Evolutionary conservation across 2,329 filamentous ascomycete genomes (phyloP).

Genomic region (Venturia carpophila): DNA sequence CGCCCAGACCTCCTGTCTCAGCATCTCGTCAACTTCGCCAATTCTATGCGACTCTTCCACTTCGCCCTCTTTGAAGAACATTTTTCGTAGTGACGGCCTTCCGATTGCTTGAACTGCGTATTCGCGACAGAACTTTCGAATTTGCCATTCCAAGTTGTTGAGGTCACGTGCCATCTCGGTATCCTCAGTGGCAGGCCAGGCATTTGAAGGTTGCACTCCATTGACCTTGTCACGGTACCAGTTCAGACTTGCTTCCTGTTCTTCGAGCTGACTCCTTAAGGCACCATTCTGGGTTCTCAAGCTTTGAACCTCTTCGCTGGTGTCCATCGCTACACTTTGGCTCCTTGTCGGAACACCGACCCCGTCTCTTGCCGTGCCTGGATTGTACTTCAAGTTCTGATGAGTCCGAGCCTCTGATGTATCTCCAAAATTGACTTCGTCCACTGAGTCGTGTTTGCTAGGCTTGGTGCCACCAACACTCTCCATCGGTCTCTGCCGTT

Average conservation of each 20-base stretch:
- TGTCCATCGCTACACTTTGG: background rate
- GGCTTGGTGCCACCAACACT: background rate
- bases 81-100: background rate
- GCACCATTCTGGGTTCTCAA: background rate
- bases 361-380: background rate
- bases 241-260: background rate
- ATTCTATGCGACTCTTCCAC: background rate
- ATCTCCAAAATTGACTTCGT: background rate
- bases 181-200: background rate
- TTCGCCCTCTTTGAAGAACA: background rate
- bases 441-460: background rate
- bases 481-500: background rate
- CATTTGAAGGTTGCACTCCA: background rate
- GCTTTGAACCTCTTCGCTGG: background rate
- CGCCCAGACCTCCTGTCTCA: background rate
- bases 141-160: background rate
- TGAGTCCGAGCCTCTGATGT: background rate
- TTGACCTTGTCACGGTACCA: background rate
- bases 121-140: background rate
- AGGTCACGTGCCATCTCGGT: background rate
- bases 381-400: background rate
- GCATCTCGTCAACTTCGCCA: conserved; percentile 5
- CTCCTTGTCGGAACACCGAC: background rate
- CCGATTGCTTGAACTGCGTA: background rate
- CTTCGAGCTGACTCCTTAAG: background rate